A percentile compares a stretch with the other conserved stretches of the same genome.
Evolutionary conservation across 371 early-diverging fungal genomes (phyloP).

Genomic region (Saksenaea oblongispora): DNA sequence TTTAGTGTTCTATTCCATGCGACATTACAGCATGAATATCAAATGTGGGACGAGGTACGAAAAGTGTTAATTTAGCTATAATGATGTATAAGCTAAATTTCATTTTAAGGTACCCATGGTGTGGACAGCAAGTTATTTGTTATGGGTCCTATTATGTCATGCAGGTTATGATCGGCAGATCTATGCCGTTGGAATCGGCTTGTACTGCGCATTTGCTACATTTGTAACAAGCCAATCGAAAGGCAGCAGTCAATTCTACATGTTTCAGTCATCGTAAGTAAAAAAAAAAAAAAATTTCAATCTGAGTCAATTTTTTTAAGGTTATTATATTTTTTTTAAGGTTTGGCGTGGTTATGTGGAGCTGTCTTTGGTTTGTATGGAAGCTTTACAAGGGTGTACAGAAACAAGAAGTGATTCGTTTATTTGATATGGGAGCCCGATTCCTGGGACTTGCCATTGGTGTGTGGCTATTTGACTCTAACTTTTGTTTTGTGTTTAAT

Average conservation of each 20-base stretch:
- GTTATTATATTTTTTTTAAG: constrained; percentile 10
- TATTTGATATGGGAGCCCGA: constrained; percentile 33
- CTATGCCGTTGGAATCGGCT: constrained; percentile 18
- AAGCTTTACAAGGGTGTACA: constrained; percentile 30
- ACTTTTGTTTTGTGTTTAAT: constrained; percentile 35
- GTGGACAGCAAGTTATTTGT: constrained; percentile 43
- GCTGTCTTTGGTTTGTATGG: constrained; percentile 41
- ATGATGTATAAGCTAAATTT: background rate
- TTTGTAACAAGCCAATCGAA: constrained; percentile 38
- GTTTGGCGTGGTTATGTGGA: constrained; percentile 50
- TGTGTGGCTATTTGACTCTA: constrained; percentile 47
- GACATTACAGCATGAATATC: constrained; percentile 37
- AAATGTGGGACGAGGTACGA: constrained; percentile 54
- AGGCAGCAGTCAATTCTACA: constrained; percentile 41
- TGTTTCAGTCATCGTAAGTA: constrained; percentile 46
- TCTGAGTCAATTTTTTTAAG: background rate
- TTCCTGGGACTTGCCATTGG: constrained; percentile 29
- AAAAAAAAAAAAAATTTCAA: too few species aligned
- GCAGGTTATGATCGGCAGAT: constrained; percentile 18
- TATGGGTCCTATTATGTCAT: constrained; percentile 33
- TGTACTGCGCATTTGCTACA: constrained; percentile 42
- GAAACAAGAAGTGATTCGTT: constrained; percentile 17
- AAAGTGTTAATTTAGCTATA: constrained; percentile 2
- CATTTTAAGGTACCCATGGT: constrained; percentile 38
- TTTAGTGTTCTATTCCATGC: constrained; percentile 42